Evolutionary conservation across 164 flowering plant species (phyloP), one percentile per base, ranked within the genome.

Genomic region (Litsea cubeba): DNA sequence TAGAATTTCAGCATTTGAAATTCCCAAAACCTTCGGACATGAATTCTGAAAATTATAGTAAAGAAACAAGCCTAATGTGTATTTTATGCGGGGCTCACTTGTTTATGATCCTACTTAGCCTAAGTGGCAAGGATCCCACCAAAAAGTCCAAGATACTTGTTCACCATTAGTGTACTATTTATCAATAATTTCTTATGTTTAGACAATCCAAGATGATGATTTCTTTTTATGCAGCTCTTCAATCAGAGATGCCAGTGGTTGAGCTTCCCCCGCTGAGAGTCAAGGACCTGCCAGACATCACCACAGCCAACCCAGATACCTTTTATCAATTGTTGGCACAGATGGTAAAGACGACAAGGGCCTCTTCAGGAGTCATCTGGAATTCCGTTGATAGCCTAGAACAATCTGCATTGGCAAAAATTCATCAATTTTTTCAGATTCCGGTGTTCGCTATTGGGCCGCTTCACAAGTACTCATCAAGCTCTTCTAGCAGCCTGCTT

Each of bases 361-460:
- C 77, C 10, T 77, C 84, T 28, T 70, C 77, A 6, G 87, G 81
- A 3, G 20, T 80, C 24, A 79, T 85, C 60, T 79, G 73, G 76
- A 85, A 82, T 74, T 68, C 85, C 35, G 49, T 76, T 7, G 83
- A 82, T 1, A 10, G 35, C 32, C 70, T 84, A 2, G 85, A 83
- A 58, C 60, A 71, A 28, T 5, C 50, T 0, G 62, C 78, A 12
- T 20, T 82, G 24, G 49, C 32, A 5, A 22, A 22, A 15, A 68
- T 77, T 14, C 76, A 70, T 3, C 65, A 76, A 23, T 68, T 71
- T 3, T 66, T 69, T 46, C 64, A 25, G 1, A 63, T 79, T 23
- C 83, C 86, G 0, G 10, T 76, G 22, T 85, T 83, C 70, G 30
- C 81, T 0, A 66, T 85, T 49, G 85, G 88, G 20, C 88, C 88